Percentiles rank a stretch among this genome's conserved stretches.
Conservation (phyloP, 768 basidiomycete species). For the Macrocybe gigantea region DNA sequence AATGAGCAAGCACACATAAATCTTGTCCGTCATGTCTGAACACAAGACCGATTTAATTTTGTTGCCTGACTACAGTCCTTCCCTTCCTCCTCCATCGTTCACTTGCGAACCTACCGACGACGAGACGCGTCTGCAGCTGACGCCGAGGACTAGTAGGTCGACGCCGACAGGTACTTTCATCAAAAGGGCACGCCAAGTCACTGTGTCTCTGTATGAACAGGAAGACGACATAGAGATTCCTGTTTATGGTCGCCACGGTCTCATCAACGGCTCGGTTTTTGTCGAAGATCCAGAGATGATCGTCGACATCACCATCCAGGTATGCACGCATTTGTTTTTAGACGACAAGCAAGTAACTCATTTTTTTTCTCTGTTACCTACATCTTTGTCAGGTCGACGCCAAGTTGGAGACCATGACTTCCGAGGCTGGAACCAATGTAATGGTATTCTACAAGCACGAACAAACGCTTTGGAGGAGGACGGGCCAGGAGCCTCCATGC, state of each 20-base stretch:
- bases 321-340: slow-evolving; percentile 13
- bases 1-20: too few species aligned
- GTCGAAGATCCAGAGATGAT: slow-evolving; percentile 33
- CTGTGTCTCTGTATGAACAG: slow-evolving; percentile 42
- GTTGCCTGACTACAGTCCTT: slow-evolving; percentile 51
- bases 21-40: slow-evolving; percentile 3
- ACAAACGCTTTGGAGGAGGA: slow-evolving; percentile 28
- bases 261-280: slow-evolving; percentile 36
- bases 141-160: slow-evolving; percentile 23
- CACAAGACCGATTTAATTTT: slow-evolving; percentile 7
- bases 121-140: slow-evolving; percentile 48
- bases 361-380: slow-evolving; percentile 1
- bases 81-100: slow-evolving; percentile 51
- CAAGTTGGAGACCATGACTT: slow-evolving; percentile 31
- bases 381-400: slow-evolving; percentile 31
- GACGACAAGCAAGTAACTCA: not conserved
- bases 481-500: slow-evolving; percentile 10
- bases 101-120: slow-evolving; percentile 46
- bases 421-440: slow-evolving; percentile 31
- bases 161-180: slow-evolving; percentile 35
- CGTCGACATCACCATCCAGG: slow-evolving; percentile 40
- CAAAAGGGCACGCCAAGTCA: slow-evolving; percentile 30
- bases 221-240: slow-evolving; percentile 32
- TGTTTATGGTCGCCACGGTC: slow-evolving; percentile 35
- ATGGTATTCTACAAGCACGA: slow-evolving; percentile 24